Evolutionary conservation across 1,284 basidiomycete species (phyloP).

Genomic region (Puccinia sorghi): DNA sequence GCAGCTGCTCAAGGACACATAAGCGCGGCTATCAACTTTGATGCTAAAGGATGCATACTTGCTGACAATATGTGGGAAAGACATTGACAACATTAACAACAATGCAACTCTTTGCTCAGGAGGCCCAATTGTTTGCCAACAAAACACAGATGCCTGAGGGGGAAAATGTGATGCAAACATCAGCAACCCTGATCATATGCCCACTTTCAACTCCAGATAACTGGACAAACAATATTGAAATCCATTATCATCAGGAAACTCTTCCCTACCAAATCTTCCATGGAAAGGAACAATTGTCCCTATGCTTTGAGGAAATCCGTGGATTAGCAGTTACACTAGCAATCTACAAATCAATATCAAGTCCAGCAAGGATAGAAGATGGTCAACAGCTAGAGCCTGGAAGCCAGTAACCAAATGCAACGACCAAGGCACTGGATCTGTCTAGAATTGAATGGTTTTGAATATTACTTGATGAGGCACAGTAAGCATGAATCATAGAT

Average conservation of each 20-base stretch:
- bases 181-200: slow-evolving; percentile 6
- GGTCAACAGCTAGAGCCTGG: too few species aligned
- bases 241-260: neutral
- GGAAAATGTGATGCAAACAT: neutral
- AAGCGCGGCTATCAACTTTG: neutral
- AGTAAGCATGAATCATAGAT: neutral
- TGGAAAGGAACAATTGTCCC: neutral
- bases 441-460: neutral
- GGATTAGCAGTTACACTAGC: neutral
- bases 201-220: slow-evolving; percentile 1
- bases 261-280: neutral
- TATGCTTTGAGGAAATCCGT: neutral
- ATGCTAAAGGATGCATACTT: neutral
- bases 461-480: slow-evolving; percentile 1
- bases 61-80: slow-evolving; percentile 15
- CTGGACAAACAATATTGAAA: slow-evolving; percentile 4
- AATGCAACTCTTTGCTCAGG: neutral
- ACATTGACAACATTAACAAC: neutral
- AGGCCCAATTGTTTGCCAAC: neutral
- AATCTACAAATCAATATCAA: neutral
- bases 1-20: neutral
- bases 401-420: neutral
- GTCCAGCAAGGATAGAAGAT: neutral
- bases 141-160: neutral
- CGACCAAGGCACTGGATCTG: neutral